Evolutionary conservation across 23 red algal species (phyloP).

Genomic region (Pyropia haitanensis): DNA sequence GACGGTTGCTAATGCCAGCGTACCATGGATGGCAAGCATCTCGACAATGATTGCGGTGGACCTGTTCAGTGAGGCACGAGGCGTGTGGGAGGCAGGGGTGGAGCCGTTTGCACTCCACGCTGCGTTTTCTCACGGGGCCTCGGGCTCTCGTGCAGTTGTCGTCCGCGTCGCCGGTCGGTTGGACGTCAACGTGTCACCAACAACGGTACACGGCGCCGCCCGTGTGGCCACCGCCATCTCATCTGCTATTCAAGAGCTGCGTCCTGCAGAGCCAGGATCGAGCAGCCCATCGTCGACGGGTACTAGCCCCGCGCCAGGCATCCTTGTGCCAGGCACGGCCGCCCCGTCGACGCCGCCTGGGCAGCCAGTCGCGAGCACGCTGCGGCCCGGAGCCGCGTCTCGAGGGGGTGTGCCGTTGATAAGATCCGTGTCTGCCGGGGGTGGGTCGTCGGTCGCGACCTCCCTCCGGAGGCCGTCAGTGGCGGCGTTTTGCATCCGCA

Average conservation of each 20-base stretch:
- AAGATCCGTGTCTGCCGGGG: too few relatives aligned
- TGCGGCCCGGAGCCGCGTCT: too few relatives aligned
- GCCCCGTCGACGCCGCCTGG: too few relatives aligned
- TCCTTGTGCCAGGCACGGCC: too few relatives aligned
- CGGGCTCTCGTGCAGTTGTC: conserved; percentile 47
- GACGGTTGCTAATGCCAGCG: conserved; percentile 27
- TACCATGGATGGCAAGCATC: conserved; percentile 46
- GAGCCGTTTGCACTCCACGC: conserved; percentile 51
- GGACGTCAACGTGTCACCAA: conserved; percentile 66
- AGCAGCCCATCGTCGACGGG: too few relatives aligned
- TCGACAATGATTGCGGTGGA: conserved; percentile 48
- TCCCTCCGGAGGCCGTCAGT: conserved; percentile 41
- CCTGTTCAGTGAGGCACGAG: conserved; percentile 76
- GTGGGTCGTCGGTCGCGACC: neutral
- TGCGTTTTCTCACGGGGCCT: conserved; percentile 51
- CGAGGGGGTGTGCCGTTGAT: too few relatives aligned
- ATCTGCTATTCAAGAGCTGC: conserved; percentile 46
- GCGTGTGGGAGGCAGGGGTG: conserved; percentile 71
- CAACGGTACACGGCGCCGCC: conserved; percentile 52
- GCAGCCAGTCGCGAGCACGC: too few relatives aligned
- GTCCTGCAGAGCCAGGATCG: too few relatives aligned
- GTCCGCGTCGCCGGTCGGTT: conserved; percentile 36
- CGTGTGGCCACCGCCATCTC: conserved; percentile 48
- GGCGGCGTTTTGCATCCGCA: conserved; percentile 66
- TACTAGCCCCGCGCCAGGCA: too few relatives aligned